Base-by-base conservation (phyloP, 2,329 filamentous ascomycete species). In the Botrytis pseudocinerea region DNA sequence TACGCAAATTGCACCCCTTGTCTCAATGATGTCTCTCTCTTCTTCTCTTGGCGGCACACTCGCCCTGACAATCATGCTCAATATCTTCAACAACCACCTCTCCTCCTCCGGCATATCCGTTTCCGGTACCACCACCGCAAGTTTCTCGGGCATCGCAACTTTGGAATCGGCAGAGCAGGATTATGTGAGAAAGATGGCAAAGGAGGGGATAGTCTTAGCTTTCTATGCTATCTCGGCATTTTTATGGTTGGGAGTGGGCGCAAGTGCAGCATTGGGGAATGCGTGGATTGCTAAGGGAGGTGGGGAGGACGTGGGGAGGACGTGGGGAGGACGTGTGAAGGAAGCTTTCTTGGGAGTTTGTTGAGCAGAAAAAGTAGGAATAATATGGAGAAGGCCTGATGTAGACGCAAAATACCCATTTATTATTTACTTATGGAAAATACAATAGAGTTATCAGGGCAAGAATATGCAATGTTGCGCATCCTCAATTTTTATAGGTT, bases 51-150 rank as follows among this genome's bases (percentile, higher is more conserved):
- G 91, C 5, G 90, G 91, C 20, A 91, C 90, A 0, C 80, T 92
- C 4, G 87, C 87, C 0, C 83, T 92, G 63, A 91, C 90, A 0
- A 85, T 92, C 77, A 92, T 92, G 90, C 86, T 89, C 22, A 85
- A 87, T 14, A 89, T 92, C 1, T 92, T 92, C 80, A 91, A 91
- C 78, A 92, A 92, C 75, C 82, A 80, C 7, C 42, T 73, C 20
- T 81, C 80, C 3, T 44, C 32, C 9, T 71, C 57, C 61, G 79
- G 69, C 51, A 78, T 66, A 78, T 82, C 72, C 74, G 66, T 74
- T 3, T 73, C 59, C 2, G 61, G 60, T 32, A 32, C 61, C 22
- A 48, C 46, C 1, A 73, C 51, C 0, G 44, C 57, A 1, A 61
- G 42, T 12, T 48, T 65, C 12, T 46, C 46, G 18, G 38, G 40